Conservation (phyloP, 2,329 filamentous ascomycete genomes). For the Aureobasidium uvarum region DNA sequence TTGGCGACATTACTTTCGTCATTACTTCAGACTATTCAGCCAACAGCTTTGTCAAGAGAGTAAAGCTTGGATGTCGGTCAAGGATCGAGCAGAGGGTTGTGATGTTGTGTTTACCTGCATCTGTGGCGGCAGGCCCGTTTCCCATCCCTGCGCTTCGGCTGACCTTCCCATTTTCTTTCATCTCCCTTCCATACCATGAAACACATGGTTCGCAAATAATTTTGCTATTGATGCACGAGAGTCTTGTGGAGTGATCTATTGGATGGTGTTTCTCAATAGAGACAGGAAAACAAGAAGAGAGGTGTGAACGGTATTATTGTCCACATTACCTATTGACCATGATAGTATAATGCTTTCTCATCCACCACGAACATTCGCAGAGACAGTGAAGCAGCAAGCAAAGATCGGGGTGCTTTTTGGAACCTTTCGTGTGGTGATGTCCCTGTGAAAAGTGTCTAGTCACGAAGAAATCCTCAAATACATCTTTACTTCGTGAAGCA, state of each 20-base stretch:
- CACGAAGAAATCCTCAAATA: too few species aligned
- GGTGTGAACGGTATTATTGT: too few species aligned
- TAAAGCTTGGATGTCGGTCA: not conserved
- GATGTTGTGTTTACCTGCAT: slow-evolving; percentile 3
- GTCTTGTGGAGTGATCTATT: not conserved
- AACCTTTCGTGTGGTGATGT: too few species aligned
- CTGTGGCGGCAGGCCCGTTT: not conserved
- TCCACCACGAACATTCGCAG: too few species aligned
- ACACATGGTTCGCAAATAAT: not conserved
- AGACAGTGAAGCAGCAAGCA: too few species aligned
- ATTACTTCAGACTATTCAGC: not conserved
- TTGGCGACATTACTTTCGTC: not conserved
- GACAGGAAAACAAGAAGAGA: too few species aligned
- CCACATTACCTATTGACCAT: too few species aligned
- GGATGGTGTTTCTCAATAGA: not conserved
- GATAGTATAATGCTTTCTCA: too few species aligned
- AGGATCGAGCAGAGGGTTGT: not conserved
- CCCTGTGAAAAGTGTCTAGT: too few species aligned
- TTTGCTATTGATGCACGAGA: not conserved
- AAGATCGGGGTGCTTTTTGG: too few species aligned
- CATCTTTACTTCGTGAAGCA: too few species aligned
- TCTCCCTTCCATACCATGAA: not conserved
- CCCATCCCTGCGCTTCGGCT: slow-evolving; percentile 7
- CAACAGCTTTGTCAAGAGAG: not conserved
- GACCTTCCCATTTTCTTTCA: not conserved